These are phyloP conservation scores for Neospermospora avenae DNA, from an alignment of 2,329 filamentous ascomycete genomes.

Conservation along the genomic window DNA sequence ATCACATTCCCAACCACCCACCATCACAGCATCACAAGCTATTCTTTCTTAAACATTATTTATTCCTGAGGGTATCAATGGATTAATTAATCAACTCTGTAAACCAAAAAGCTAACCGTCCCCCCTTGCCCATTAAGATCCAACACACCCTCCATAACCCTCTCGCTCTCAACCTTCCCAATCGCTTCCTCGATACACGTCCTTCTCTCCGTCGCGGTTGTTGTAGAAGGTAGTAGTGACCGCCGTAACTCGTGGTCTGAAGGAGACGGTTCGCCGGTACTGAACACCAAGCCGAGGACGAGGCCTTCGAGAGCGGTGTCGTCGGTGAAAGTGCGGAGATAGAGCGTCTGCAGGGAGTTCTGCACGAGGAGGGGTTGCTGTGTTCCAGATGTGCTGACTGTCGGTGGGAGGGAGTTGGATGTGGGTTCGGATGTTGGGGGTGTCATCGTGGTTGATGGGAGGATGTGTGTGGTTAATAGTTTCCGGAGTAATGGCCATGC, in stretches of 20 bases:
- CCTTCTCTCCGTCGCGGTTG: not conserved
- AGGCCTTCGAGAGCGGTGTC: slow-evolving; percentile 14
- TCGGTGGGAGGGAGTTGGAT: slow-evolving; percentile 10
- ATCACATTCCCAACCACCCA: no score
- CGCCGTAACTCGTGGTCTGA: slow-evolving; percentile 6
- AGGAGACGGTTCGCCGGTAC: not conserved
- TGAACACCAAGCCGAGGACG: slow-evolving; percentile 21
- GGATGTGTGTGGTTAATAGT: slow-evolving; percentile 1
- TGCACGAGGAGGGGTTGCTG: not conserved
- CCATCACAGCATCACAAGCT: not conserved
- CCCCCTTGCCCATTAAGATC: slow-evolving; percentile 21
- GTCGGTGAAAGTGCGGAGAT: slow-evolving; percentile 9
- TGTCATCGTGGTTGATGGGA: not conserved
- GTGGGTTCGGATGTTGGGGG: not conserved
- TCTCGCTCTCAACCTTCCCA: slow-evolving; percentile 15
- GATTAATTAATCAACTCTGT: slow-evolving; percentile 25
- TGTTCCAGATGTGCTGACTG: not conserved
- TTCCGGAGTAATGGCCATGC: slow-evolving; percentile 6
- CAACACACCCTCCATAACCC: slow-evolving; percentile 25
- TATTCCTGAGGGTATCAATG: not conserved
- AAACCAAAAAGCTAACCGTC: slow-evolving; percentile 28
- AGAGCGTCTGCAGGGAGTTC: slow-evolving; percentile 16
- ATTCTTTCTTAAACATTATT: not conserved
- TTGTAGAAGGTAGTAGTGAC: not conserved
- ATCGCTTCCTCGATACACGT: slow-evolving; percentile 22